A percentile compares a stretch with the other conserved stretches of the same genome.
Evolutionary conservation across 371 early-diverging fungal genomes (phyloP).

Genomic region (Mucor circinelloides): DNA sequence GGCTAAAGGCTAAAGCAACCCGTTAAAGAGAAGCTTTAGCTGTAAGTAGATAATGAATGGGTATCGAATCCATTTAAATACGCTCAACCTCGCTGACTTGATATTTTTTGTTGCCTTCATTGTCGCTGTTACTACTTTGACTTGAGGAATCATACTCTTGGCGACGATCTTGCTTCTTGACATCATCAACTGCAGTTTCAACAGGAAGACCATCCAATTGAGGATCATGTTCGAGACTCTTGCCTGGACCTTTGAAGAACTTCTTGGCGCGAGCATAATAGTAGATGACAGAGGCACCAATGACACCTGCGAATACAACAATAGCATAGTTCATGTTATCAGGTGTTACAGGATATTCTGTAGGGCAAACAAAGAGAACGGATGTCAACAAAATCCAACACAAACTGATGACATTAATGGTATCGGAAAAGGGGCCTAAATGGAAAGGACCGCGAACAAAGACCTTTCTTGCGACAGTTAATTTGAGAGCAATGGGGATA

Average conservation of each 20-base stretch:
- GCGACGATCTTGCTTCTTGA: background rate
- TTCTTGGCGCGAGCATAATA: conserved; percentile 51
- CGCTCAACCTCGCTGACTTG: background rate
- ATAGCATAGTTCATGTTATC: conserved; percentile 54
- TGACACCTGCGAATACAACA: conserved; percentile 39
- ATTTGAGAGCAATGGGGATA: conserved; percentile 64
- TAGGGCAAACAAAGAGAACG: conserved; percentile 62
- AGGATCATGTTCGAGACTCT: conserved; percentile 35
- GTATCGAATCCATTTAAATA: background rate
- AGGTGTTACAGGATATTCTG: conserved; percentile 58
- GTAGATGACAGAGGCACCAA: conserved; percentile 36
- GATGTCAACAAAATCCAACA: conserved; percentile 65
- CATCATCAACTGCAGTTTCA: background rate
- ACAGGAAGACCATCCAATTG: conserved; percentile 7
- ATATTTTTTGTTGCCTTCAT: background rate
- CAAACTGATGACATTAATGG: conserved; percentile 50
- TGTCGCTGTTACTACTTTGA: background rate
- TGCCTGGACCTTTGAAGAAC: conserved; percentile 53
- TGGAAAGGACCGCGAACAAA: conserved; percentile 62
- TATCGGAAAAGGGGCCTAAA: conserved; percentile 53
- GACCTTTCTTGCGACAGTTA: conserved; percentile 55
- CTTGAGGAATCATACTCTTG: background rate
- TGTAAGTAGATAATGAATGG: background rate
- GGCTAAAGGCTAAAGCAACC: background rate
- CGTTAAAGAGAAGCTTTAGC: background rate